Percentiles rank a stretch among this genome's conserved stretches.
Evolutionary conservation across 2,329 filamentous ascomycete species (phyloP).

Genomic region (Stagonosporopsis chrysanthemi): DNA sequence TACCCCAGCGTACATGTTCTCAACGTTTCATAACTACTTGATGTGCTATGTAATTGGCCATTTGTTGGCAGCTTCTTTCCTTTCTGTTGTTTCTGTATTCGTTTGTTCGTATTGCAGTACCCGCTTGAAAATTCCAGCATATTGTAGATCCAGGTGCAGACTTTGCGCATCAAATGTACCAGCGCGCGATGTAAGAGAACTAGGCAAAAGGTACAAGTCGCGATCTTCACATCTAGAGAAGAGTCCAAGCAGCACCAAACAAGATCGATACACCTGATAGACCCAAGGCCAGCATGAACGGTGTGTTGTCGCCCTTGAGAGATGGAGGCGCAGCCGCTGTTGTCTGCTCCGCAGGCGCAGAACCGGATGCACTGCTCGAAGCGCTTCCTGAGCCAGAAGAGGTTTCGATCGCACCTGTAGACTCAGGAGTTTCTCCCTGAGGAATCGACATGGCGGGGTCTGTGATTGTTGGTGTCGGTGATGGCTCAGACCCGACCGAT

Average conservation of each 20-base stretch:
- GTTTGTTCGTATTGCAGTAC: not conserved
- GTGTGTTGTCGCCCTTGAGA: slow-evolving; percentile 20
- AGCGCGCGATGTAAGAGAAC: not conserved
- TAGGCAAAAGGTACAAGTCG: not conserved
- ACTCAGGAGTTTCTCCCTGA: slow-evolving; percentile 29
- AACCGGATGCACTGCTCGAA: slow-evolving; percentile 14
- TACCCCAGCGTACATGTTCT: not conserved
- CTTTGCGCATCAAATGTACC: not conserved
- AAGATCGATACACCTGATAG: slow-evolving; percentile 28
- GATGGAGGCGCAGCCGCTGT: slow-evolving; percentile 31
- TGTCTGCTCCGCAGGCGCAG: slow-evolving; percentile 23
- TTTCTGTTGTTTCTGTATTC: not conserved
- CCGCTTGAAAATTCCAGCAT: no score
- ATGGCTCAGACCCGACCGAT: slow-evolving; percentile 7
- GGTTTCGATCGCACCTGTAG: slow-evolving; percentile 6
- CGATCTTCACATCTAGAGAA: slow-evolving; percentile 24
- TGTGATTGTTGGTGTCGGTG: slow-evolving; percentile 14
- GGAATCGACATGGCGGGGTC: slow-evolving; percentile 28
- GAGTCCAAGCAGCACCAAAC: slow-evolving; percentile 36
- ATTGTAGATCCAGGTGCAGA: not conserved
- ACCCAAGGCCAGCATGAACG: slow-evolving; percentile 27
- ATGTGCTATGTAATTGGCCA: not conserved
- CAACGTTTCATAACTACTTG: not conserved
- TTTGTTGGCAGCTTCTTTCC: not conserved
- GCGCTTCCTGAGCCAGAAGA: slow-evolving; percentile 7